Base-by-base conservation (phyloP, 2,329 filamentous ascomycete genomes). In the Metarhizium guizhouense region DNA sequence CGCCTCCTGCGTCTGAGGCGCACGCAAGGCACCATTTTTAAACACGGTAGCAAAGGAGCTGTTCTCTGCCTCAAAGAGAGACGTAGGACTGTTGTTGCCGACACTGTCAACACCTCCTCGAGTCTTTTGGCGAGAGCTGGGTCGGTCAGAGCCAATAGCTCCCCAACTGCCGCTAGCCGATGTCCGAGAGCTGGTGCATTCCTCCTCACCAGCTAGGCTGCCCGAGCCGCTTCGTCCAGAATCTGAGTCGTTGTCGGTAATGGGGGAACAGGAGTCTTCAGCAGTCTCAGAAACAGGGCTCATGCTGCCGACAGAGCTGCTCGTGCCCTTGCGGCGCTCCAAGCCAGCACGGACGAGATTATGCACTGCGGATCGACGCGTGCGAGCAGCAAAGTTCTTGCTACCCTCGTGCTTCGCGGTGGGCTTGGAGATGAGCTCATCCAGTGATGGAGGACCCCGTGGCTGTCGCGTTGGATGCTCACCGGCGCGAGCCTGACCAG, bases 381-480 rank as follows among this genome's bases (percentile, higher is more conserved):
- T 92, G 59, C 94, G 91, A 55, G 91, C 85, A 11, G 88, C 88
- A 73, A 99, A 99, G 76, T 99, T 99, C 83, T 96, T 86, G 84
- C 93, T 96, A 29, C 93, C 94, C 70, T 97, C 93, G 60, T 93
- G 84, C 75, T 91, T 96, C 62, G 90, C 86, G 8, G 93, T 97
- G 1, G 94, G 94, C 74, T 92, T 94, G 20, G 86, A 81, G 66
- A 87, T 83, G 58, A 99, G 84, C 74, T 99, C 94, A 62, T 99
- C 94, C 52, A 97, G 80, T 14, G 89, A 85, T 14, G 94, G 94
- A 29, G 94, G 94, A 5, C 92, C 92, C 60, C 91, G 90, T 53
- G 94, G 94, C 73, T 99, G 94, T 57, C 94, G 91, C 53, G 90
- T 76, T 8, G 94, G 94, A 68, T 99, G 94, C 74, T 97, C 94